Evolutionary conservation across 441 rosid species (phyloP), one percentile per base, ranked within the genome.

Genomic region (Corymbia calophylla): DNA sequence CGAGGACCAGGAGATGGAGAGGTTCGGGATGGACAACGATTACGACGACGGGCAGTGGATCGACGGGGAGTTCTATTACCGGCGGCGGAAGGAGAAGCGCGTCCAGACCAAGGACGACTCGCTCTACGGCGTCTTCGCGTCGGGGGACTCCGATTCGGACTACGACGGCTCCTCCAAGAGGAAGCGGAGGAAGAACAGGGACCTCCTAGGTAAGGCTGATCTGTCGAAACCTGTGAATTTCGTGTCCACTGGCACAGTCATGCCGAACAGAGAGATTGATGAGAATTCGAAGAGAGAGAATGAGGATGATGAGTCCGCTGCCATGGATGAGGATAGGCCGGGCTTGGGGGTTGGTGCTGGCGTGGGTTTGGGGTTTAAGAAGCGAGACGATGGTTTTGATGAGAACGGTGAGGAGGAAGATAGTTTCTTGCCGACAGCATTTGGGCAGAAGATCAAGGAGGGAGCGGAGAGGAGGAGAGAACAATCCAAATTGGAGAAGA

Each of bases 1-100:
- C 32, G 99, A 96, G 64, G 91, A 95, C 55, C 97, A 96, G 88
- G 98, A 97, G 90, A 96, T 94, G 99, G 99, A 96, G 91, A 94
- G 95, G 85, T 96, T 96, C 86, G 94, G 93, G n/a, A 91, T 94
- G 97, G 97, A 97, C 39, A 97, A 96, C 89, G 98, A 97, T 70
- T 97, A 90, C 87, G 98, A 97, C n/a, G 99, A 90, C 18, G 99
- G 97, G 53, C 94, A 93, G 81, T 96, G 97, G 97, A 94, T 92
- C 12, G 90, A 90, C 68, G 96, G 95, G 62, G 99, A 96, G 91
- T 96, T 93, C 90, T 93, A 94, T 87, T 94, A 94, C 94, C 91
- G 91, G 86, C 93, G 85, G 66, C 94, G 95, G 89, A 95, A 92
- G 91, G 97, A 95, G 92, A 96, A 94, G 93, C 95, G 94, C 86